phyloP scores from a whole-genome alignment of 306 rosid species.

The Fagus crenata region DNA sequence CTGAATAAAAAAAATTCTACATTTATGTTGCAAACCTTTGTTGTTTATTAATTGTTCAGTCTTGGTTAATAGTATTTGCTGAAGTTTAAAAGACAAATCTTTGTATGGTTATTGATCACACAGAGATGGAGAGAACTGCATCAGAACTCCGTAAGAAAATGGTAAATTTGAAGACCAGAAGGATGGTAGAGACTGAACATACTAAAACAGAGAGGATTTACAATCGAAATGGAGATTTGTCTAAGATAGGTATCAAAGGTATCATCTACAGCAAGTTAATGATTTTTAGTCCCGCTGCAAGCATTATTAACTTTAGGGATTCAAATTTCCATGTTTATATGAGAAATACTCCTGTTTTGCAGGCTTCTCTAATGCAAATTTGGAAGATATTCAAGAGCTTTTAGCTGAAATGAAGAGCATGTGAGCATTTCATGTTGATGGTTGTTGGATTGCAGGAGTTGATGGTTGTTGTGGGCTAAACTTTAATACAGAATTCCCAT shows the following conservation, averaged over 20 bases:
- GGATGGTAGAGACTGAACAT: conserved; percentile 43
- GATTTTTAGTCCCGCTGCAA: conserved; percentile 6
- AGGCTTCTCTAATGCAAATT: conserved; percentile 54
- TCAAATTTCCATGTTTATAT: conserved; percentile 15
- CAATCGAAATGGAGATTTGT: conserved; percentile 31
- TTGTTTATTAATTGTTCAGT: neutral
- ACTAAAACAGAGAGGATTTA: conserved; percentile 34
- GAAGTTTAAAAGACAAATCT: conserved; percentile 14
- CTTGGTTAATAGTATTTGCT: conserved; percentile 8
- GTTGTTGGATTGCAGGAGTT: conserved; percentile 3
- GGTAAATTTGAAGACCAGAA: conserved; percentile 42
- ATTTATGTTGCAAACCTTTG: neutral
- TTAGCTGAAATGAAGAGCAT: conserved; percentile 39
- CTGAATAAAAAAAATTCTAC: neutral
- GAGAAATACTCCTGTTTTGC: conserved; percentile 28
- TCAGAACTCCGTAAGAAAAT: conserved; percentile 54
- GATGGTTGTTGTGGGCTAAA: neutral
- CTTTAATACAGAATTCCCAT: neutral
- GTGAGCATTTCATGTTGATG: conserved; percentile 31
- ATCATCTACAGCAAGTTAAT: conserved; percentile 20
- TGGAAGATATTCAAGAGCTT: conserved; percentile 47
- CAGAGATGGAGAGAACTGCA: conserved; percentile 61
- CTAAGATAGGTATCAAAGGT: conserved; percentile 45
- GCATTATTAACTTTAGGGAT: conserved; percentile 11
- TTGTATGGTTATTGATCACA: conserved; percentile 25